phyloP scores from a whole-genome alignment of 148 eudicot species.

The Chenopodium berlandieri region DNA sequence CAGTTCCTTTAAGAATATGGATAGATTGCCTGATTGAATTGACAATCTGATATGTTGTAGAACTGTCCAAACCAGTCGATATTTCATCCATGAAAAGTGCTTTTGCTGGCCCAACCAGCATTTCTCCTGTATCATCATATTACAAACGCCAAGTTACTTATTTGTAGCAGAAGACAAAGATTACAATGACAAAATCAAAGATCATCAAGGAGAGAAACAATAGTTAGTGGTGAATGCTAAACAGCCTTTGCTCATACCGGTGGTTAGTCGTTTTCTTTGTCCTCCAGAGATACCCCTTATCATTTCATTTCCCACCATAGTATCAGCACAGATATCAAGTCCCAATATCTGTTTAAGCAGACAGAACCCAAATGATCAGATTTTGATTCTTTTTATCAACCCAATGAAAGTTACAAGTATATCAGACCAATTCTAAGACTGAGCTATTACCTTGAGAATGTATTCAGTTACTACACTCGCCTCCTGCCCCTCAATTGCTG shows the following conservation, averaged over 20 bases:
- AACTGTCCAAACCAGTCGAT: conserved; percentile 89
- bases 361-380: conserved; percentile 5
- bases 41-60: conserved; percentile 85
- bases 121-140: conserved; percentile 53
- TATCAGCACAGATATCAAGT: conserved; percentile 80
- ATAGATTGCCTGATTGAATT: conserved; percentile 77
- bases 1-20: conserved; percentile 80
- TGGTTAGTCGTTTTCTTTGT: conserved; percentile 73
- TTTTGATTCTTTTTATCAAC: background rate
- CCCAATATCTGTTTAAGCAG: conserved; percentile 61
- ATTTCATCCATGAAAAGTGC: conserved; percentile 93
- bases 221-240: background rate
- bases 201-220: background rate
- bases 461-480: conserved; percentile 74
- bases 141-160: background rate
- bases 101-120: conserved; percentile 89
- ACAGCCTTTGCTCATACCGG: conserved; percentile 40
- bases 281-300: conserved; percentile 88
- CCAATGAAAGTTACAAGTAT: background rate
- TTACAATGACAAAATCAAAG: background rate
- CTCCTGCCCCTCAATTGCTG: conserved; percentile 70
- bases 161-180: background rate
- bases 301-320: conserved; percentile 83
- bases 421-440: background rate
- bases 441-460: conserved; percentile 61